Base-by-base conservation (phyloP, 306 rosid species). In the Pyrus bretschneideri region DNA sequence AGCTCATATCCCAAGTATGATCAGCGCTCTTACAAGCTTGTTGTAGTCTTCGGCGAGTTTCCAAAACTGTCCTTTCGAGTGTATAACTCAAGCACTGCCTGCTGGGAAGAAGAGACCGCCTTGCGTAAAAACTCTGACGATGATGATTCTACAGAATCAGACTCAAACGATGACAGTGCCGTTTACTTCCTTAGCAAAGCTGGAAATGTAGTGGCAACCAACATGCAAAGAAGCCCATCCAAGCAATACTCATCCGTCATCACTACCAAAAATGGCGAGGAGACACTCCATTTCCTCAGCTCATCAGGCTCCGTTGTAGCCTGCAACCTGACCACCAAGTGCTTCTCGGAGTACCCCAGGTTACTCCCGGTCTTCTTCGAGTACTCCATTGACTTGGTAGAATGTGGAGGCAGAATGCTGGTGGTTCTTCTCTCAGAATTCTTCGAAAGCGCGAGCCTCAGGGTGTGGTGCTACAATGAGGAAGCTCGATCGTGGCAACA, bases 151-250 rank as follows among this genome's bases (percentile, higher is more conserved):
- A 44, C 66, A 12, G 93, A 85, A 46, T 81, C 75, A 35, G 91
- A 88, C 73, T 78, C 89, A 33, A 77, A 70, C 44, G 91, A 88
- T n/a, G 97, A 89, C 83, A 80, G 77, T 84, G 96, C 90, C 18
- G 90, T 95, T 0, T 95, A 95, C 85, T 95, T 92, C 81, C 91
- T 95, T 13, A 92, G 93, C 65, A 90, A 86, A 67, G 88, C 98
- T 4, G 98, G 98, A 67, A 90, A 89, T 72, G 96, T 95, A 42
- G 95, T 95, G 65, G 87, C 96, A 9, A 89, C 96, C 69, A 88
- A 87, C 81, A 92, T 92, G 98, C 94, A 95, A 80, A 88, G 97
- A 83, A 92, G 98, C 82, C 95, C 96, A 3, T 85, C 96, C 4
- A 95, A 95, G 88, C 96, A 95, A 62, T 95, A 88, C 85, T 95